Base-by-base conservation (phyloP, 805 yeast genomes). In the Yamadazyma tumulicola region DNA sequence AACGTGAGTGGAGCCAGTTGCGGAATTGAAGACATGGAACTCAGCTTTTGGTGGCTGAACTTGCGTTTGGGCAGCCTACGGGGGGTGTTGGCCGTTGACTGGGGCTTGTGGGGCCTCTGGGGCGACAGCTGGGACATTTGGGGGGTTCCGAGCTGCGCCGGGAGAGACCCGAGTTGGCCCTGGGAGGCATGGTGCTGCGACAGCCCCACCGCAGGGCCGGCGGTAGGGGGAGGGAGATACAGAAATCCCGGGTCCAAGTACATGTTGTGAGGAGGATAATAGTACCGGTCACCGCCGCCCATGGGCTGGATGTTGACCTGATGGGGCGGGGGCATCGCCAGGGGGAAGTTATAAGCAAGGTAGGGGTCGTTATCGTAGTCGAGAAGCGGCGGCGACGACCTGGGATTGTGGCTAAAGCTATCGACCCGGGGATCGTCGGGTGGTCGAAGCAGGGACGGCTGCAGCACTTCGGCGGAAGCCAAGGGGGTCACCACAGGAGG, bases 261-360 rank as follows among this genome's bases (percentile, higher is more conserved):
- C n/a, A n/a, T n/a, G n/a, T n/a, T n/a, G n/a, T n/a, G n/a, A n/a
- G n/a, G n/a, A n/a, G n/a, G n/a, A n/a, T 24, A 24, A 12, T 24
- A 24, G 14, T 7, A 24, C 14, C 27, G n/a, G 6, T 24, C 27
- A n/a, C n/a, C n/a, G n/a, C n/a, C n/a, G n/a, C n/a, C n/a, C n/a
- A n/a, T n/a, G n/a, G n/a, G n/a, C n/a, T n/a, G n/a, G n/a, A n/a
- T n/a, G n/a, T n/a, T n/a, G n/a, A n/a, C n/a, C n/a, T n/a, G n/a
- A n/a, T n/a, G n/a, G 14, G 14, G 27, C 8, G 8, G 27, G 8
- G n/a, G 27, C 6, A 24, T 24, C 8, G 27, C 6, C 27, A 12
- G 27, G 27, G 27, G 56, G 38, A 53, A 53, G 33, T 46, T 45
- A 35, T 49, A 53, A 26, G 42, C 42, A n/a, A 49, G 13, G 31